Evolutionary conservation across 1,284 basidiomycete genomes (phyloP), one percentile per base, ranked within the genome.

Genomic region (Gymnopus androsaceus): DNA sequence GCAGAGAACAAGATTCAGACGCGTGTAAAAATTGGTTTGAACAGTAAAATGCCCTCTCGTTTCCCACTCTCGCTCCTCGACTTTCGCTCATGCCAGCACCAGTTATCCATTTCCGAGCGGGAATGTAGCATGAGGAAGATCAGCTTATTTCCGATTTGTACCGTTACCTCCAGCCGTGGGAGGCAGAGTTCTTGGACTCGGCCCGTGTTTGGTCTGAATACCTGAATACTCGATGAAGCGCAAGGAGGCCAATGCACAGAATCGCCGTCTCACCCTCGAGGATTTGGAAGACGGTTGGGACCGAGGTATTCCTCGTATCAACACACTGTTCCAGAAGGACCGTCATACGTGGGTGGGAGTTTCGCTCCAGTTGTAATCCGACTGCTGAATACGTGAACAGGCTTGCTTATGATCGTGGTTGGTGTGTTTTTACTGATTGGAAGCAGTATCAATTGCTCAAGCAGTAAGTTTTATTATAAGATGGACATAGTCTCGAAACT

Each of bases 221-320:
- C n/a, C n/a, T n/a, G n/a, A n/a, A 74, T 99, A 99, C 71, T 97
- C 97, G 0, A 93, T 98, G 92, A 99, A 99, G 82, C 82, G 97
- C 62, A 98, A 98, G 74, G 97, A 99, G 70, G 97, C 96, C 19
- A 96, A 95, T 61, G 95, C 96, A 2, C 94, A 98, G 71, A 98
- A 99, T 73, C 89, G 96, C 56, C 88, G 97, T 23, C 78, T 98
- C 46, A 98, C 95, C 1, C 79, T 98, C n/a, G 95, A 98, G 69
- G 95, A 98, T 79, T 80, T 98, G 21, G 95, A 98, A 70, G 95
- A 98, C 69, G 94, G 91, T 67, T 98, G 94, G 94, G 94, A 98
- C 74, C 92, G 96, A 63, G 96, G 96, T 77, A 96, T 99, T 69
- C 96, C 97, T 55, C 88, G 94, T 66, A 98, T 97, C 79, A 96